A percentile compares a stretch with the other conserved stretches of the same genome.
Conservation (phyloP, 2,329 filamentous ascomycete species). For the Daldinia sp. region DNA sequence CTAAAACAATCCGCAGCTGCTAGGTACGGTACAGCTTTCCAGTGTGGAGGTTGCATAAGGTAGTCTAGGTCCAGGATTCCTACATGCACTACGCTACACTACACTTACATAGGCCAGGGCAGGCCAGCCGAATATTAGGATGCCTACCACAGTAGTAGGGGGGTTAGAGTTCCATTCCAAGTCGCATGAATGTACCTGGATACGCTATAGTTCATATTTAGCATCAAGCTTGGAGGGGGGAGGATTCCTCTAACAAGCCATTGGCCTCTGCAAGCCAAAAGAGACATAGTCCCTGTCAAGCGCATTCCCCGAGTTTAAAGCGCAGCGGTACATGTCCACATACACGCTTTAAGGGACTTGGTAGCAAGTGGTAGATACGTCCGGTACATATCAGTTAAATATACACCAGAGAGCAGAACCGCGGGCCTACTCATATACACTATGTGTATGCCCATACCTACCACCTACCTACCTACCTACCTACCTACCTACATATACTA, state of each 20-base stretch:
- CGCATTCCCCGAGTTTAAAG: constrained; percentile 22
- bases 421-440: background rate
- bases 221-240: constrained; percentile 37
- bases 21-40: constrained; percentile 42
- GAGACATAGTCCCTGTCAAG: constrained; percentile 24
- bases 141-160: constrained; percentile 29
- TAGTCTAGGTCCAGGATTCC: constrained; percentile 42
- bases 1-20: constrained; percentile 38
- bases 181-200: constrained; percentile 42
- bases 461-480: constrained; percentile 12
- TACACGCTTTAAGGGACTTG: constrained; percentile 13
- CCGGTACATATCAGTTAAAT: constrained; percentile 19
- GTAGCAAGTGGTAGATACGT: background rate
- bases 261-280: constrained; percentile 25
- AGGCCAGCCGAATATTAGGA: constrained; percentile 39
- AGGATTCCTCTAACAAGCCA: constrained; percentile 27
- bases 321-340: constrained; percentile 27
- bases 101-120: constrained; percentile 23
- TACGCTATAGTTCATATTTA: constrained; percentile 42
- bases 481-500: background rate
- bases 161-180: constrained; percentile 17
- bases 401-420: constrained; percentile 17
- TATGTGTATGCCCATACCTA: constrained; percentile 5
- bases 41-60: constrained; percentile 49
- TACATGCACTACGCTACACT: constrained; percentile 27